Base-by-base conservation (phyloP, 1,284 basidiomycete species). In the Tremellales sp. region DNA sequence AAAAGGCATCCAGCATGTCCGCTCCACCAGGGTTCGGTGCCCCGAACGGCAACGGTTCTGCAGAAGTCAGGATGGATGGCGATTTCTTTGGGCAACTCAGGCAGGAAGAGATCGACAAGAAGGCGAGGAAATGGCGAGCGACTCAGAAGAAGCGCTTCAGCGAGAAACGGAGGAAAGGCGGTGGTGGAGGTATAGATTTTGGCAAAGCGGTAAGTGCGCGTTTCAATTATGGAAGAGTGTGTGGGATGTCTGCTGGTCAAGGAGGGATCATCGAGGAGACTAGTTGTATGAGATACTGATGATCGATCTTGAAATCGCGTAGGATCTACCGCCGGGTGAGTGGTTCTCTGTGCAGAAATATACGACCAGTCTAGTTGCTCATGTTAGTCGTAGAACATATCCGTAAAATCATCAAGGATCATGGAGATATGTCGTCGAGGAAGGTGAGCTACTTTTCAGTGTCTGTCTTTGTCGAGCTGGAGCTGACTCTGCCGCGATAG, bases 321-420 rank as follows among this genome's bases (percentile, higher is more conserved):
- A 67, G 66, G 68, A 71, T 48, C 54, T 74, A 36, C 73, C 72
- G 18, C 78, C 53, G 64, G n/a, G n/a, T n/a, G n/a, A n/a, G n/a
- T n/a, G 51, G 50, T 52, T 24, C 41, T 46, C 21, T 10, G 13
- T 22, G 28, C 18, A 42, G 28, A 25, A 21, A 42, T 10, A 36
- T 16, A 13, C 24, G 26, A 42, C 10, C 25, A 7, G 32, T 31
- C 8, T 9, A n/a, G 27, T n/a, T n/a, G n/a, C n/a, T 10, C 40
- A 12, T 33, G 21, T 9, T 16, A 3, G 89, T 29, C n/a, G n/a
- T n/a, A n/a, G 95, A 99, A 74, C 93, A 97, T 68, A 85, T 97
- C 56, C 84, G 91, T 50, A 95, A 94, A 83, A 94, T 95, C 61
- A 92, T 95, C 77, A 92, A 95, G 76, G 91, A 95, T 74, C 91